Percentiles rank a stretch among this genome's conserved stretches.
Evolutionary conservation across 2,329 filamentous ascomycete genomes (phyloP).

Genomic region (Aspergillus sp.): DNA sequence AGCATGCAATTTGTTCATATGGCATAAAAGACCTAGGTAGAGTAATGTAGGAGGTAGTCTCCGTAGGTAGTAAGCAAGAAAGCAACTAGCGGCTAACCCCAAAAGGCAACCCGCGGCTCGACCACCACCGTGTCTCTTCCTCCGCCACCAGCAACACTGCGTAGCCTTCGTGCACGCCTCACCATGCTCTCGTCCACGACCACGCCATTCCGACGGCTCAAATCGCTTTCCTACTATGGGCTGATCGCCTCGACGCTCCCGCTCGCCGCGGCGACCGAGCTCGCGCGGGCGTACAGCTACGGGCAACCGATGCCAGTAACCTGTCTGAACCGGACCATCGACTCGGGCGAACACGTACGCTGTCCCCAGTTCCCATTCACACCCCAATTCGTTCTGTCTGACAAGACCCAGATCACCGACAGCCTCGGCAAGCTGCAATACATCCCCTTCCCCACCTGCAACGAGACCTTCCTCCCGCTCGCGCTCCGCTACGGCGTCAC

Average conservation of each 20-base stretch:
- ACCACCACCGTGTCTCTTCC: neutral
- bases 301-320: slow-evolving; percentile 66
- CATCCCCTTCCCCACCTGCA: slow-evolving; percentile 85
- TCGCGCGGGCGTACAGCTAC: slow-evolving; percentile 40
- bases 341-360: slow-evolving; percentile 32
- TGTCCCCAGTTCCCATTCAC: neutral
- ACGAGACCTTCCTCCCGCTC: slow-evolving; percentile 79
- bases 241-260: slow-evolving; percentile 17
- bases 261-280: slow-evolving; percentile 22
- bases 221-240: slow-evolving; percentile 6
- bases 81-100: neutral
- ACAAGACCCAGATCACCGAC: slow-evolving; percentile 62
- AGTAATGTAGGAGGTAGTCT: neutral
- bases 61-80: neutral
- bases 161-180: too few species aligned
- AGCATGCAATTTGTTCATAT: too few species aligned
- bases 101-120: neutral
- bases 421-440: slow-evolving; percentile 80
- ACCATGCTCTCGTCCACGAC: neutral
- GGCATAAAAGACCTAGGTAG: too few species aligned
- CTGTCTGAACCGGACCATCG: slow-evolving; percentile 69
- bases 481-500: slow-evolving; percentile 78
- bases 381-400: too few species aligned
- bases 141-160: neutral
- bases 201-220: neutral